Percentiles rank a stretch among this genome's conserved stretches.
Evolutionary conservation across 306 rosid species (phyloP).

Genomic region (Trifolium repens): DNA sequence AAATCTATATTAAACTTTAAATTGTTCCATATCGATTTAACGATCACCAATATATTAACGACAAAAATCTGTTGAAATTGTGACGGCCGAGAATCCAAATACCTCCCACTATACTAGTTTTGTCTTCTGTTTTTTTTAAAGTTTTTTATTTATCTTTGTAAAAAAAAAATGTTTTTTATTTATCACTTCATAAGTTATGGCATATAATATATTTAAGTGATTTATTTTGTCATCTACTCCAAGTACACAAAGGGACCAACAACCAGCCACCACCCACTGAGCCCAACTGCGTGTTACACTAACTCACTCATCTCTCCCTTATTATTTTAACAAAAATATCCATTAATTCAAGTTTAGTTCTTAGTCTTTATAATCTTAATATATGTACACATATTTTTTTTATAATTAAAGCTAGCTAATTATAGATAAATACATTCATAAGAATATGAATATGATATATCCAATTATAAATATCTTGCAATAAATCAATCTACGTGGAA

Average conservation of each 20-base stretch:
- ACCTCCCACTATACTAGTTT: not conserved
- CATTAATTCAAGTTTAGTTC: slow-evolving; percentile 32
- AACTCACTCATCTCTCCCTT: slow-evolving; percentile 35
- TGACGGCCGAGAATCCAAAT: not conserved
- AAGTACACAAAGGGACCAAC: slow-evolving; percentile 30
- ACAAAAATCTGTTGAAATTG: too few species aligned
- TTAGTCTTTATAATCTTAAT: slow-evolving; percentile 14
- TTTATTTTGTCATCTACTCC: slow-evolving; percentile 35
- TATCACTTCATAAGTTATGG: slow-evolving; percentile 39
- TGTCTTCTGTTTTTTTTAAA: not conserved
- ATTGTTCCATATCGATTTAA: not conserved
- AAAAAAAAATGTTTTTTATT: not conserved
- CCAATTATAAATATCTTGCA: not conserved
- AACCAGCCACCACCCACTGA: slow-evolving; percentile 35
- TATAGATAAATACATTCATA: not conserved
- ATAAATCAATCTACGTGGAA: slow-evolving; percentile 64
- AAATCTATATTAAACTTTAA: too few species aligned
- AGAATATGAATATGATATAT: not conserved
- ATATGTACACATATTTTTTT: not conserved
- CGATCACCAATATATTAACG: too few species aligned
- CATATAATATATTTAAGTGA: slow-evolving; percentile 35
- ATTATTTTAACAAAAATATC: not conserved
- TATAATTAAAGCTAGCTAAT: not conserved
- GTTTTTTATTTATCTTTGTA: not conserved
- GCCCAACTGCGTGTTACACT: slow-evolving; percentile 55